Conservation (phyloP, 1,284 basidiomycete genomes). For the Trametes hirsuta region DNA sequence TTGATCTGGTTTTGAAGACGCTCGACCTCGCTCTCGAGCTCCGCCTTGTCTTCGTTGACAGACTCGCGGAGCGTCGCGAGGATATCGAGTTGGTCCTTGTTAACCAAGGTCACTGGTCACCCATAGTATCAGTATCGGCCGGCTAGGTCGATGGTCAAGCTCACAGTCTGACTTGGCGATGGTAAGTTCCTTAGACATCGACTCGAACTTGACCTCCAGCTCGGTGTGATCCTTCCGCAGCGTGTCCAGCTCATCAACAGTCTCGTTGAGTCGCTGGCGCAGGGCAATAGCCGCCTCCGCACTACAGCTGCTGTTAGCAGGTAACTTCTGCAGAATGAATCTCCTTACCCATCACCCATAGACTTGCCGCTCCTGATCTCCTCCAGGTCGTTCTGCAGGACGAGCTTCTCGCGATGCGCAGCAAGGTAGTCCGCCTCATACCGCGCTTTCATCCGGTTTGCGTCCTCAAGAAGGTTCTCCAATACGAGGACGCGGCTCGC, state of each 20-base stretch:
- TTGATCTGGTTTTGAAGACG: slow-evolving; percentile 71
- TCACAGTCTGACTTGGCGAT: slow-evolving; percentile 87
- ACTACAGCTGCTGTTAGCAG: slow-evolving; percentile 41
- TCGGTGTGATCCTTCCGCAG: slow-evolving; percentile 71
- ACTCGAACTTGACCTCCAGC: slow-evolving; percentile 74
- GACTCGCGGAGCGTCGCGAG: slow-evolving; percentile 83
- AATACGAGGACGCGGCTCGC: slow-evolving; percentile 78
- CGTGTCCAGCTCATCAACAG: slow-evolving; percentile 79
- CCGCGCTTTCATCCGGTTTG: slow-evolving; percentile 85
- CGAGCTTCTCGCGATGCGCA: slow-evolving; percentile 82
- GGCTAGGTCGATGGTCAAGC: slow-evolving; percentile 35
- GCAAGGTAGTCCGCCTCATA: slow-evolving; percentile 91
- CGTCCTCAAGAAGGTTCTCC: slow-evolving; percentile 90
- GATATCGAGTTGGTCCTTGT: slow-evolving; percentile 86
- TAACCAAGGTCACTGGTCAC: slow-evolving; percentile 73
- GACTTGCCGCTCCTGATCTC: slow-evolving; percentile 87
- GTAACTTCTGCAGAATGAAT: background rate
- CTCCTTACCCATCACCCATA: slow-evolving; percentile 76
- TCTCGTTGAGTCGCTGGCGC: slow-evolving; percentile 86
- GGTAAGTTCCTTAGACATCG: slow-evolving; percentile 71
- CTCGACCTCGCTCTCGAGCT: slow-evolving; percentile 70
- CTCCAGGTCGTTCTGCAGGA: slow-evolving; percentile 83
- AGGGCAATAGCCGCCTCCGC: slow-evolving; percentile 87
- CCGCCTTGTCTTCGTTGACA: slow-evolving; percentile 85
- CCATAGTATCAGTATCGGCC: background rate